phyloP scores from a whole-genome alignment of 768 basidiomycete species.

The Termitomyces heimii region DNA sequence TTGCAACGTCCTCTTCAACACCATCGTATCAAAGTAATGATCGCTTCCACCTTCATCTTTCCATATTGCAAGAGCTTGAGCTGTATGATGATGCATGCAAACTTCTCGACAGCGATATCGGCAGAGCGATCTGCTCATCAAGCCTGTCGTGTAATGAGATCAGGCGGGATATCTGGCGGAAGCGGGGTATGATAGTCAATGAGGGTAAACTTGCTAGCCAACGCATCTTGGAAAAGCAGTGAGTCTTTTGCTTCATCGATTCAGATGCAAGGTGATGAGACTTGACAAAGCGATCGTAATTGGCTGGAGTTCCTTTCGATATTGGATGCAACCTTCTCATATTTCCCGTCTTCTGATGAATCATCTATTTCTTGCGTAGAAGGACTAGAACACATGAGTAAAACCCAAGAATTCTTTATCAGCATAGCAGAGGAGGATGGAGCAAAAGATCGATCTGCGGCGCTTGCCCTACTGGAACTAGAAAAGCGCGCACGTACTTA shows the following conservation, averaged over 20 bases:
- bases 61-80: conserved; percentile 62
- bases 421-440: conserved; percentile 62
- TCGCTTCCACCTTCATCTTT: conserved; percentile 72
- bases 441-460: conserved; percentile 64
- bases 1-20: conserved; percentile 56
- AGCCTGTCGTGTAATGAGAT: conserved; percentile 73
- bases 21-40: conserved; percentile 65
- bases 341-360: conserved; percentile 16
- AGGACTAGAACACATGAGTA: conserved; percentile 31
- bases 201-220: conserved; percentile 58
- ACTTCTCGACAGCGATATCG: conserved; percentile 63
- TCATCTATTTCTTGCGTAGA: conserved; percentile 26
- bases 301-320: conserved; percentile 82
- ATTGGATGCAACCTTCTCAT: conserved; percentile 59
- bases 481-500: conserved; percentile 52
- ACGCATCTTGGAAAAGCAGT: conserved; percentile 58
- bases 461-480: conserved; percentile 71
- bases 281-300: conserved; percentile 59
- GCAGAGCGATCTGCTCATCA: conserved; percentile 58
- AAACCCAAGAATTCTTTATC: conserved; percentile 46
- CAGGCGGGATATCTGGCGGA: conserved; percentile 63
- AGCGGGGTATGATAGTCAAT: conserved; percentile 48
- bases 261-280: not conserved
- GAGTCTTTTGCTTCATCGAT: conserved; percentile 15
- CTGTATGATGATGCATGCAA: conserved; percentile 67